phyloP scores from a whole-genome alignment of 169 alveolate species.

The Eimeria maxima region DNA sequence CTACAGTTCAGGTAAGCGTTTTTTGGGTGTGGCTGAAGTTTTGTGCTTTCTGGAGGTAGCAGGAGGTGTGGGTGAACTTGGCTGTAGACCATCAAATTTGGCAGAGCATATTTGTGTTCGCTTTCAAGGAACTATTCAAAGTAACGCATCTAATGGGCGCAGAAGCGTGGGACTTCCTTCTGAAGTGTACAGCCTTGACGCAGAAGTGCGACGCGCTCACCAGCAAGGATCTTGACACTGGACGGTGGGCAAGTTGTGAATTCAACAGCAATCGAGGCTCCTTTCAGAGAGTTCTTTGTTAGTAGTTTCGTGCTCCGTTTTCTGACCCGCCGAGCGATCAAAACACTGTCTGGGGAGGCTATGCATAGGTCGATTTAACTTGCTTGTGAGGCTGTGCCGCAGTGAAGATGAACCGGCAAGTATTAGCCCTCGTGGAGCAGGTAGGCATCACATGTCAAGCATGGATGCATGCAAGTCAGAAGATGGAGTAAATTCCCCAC shows the following conservation, averaged over 20 bases:
- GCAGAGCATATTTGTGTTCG: background rate
- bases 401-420: conserved; percentile 69
- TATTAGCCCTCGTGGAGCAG: conserved; percentile 49
- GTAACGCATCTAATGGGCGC: conserved; percentile 85
- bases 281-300: background rate
- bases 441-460: conserved; percentile 26
- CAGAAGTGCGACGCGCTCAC: conserved; percentile 84
- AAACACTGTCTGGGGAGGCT: background rate
- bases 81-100: background rate
- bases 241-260: conserved; percentile 51
- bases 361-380: background rate
- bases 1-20: conserved; percentile 83
- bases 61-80: background rate
- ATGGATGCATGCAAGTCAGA: conserved; percentile 67
- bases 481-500: conserved; percentile 45
- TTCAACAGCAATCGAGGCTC: background rate
- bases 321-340: background rate
- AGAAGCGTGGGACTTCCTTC: conserved; percentile 84
- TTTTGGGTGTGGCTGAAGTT: background rate
- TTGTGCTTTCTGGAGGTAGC: background rate
- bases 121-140: conserved; percentile 73
- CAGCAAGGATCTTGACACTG: conserved; percentile 73
- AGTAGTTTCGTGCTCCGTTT: background rate
- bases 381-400: background rate
- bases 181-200: conserved; percentile 84